Evolutionary conservation across 305 asterid genomes (phyloP), one percentile per base, ranked within the genome.

Genomic region (Fraxinus nigra): DNA sequence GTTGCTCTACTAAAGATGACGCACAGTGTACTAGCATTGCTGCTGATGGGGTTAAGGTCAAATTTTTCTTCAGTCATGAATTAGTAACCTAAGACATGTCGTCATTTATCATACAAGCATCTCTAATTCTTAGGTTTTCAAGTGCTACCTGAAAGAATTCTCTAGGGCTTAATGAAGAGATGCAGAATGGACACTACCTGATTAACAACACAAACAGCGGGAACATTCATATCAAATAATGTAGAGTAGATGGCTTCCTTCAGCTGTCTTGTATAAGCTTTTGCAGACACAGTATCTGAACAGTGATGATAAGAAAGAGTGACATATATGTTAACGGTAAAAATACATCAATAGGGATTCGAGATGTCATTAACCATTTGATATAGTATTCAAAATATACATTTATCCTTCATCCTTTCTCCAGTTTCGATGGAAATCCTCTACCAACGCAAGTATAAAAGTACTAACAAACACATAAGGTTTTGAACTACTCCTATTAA

Each of bases 201-300:
- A 90, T 88, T 90, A 88, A 96, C 88, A 81, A 98, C 97, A 90
- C 98, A 96, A 48, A 96, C 95, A 80, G 97, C 97, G 80, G 98
- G 99, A 86, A 93, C 97, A 85, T 96, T 87, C 97, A 96, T 88
- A 85, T 94, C 98, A 86, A 96, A 94, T 76, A 96, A 89, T 72
- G 98, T 90, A 16, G 95, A 67, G 86, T 89, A 89, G 79, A 96
- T 92, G 79, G 94, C 92, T 77, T 94, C 94, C 83, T 87, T 87
- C 73, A 94, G 91, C 88, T 90, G 97, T 67, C 88, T 88, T 87
- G 97, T 81, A 73, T 98, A 90, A 76, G 90, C 81, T 88, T 80
- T 91, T 83, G 95, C 97, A 10, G 94, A 84, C 81, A 88, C 97
- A 3, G 92, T 90, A 90, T 93, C 99, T 96, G 87, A 80, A 85